Conservation (phyloP, 805 yeast genomes). For the Zygosaccharomyces pseudorouxii region DNA sequence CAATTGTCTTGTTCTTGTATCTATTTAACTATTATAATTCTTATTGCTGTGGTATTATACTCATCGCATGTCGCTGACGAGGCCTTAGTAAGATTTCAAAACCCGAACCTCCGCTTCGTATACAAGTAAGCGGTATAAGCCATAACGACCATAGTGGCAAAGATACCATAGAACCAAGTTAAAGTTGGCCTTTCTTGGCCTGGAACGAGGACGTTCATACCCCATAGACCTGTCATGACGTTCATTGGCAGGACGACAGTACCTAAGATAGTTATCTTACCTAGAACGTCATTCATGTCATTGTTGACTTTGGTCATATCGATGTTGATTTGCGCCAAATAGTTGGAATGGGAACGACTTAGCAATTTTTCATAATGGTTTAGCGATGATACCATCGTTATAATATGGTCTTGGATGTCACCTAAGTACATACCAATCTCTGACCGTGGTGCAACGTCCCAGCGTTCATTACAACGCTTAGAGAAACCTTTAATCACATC, state of each 20-base stretch:
- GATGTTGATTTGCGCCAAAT: conserved; percentile 92
- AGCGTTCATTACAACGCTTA: conserved; percentile 80
- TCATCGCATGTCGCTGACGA: not conserved
- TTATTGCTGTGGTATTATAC: not conserved
- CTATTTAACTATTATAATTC: not conserved
- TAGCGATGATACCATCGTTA: conserved; percentile 93
- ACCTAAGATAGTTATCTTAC: conserved; percentile 89
- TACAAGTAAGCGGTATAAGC: conserved; percentile 46
- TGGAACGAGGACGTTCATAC: conserved; percentile 96
- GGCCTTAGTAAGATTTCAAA: conserved; percentile 11
- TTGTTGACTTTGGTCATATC: conserved; percentile 97
- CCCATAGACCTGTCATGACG: conserved; percentile 96
- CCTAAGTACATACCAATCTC: conserved; percentile 94
- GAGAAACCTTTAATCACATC: conserved; percentile 97
- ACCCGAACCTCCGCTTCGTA: conserved; percentile 44
- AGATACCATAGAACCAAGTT: conserved; percentile 59
- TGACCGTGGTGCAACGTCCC: conserved; percentile 71
- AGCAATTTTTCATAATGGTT: conserved; percentile 92
- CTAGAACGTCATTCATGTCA: conserved; percentile 93
- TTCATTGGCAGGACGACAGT: conserved; percentile 93
- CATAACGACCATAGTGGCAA: conserved; percentile 43
- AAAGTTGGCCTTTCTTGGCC: conserved; percentile 71
- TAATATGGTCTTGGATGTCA: conserved; percentile 95
- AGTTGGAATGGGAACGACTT: conserved; percentile 93
- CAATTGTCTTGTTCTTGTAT: not conserved